Conservation (phyloP, 805 yeast genomes). For the Metschnikowia rubicola region DNA sequence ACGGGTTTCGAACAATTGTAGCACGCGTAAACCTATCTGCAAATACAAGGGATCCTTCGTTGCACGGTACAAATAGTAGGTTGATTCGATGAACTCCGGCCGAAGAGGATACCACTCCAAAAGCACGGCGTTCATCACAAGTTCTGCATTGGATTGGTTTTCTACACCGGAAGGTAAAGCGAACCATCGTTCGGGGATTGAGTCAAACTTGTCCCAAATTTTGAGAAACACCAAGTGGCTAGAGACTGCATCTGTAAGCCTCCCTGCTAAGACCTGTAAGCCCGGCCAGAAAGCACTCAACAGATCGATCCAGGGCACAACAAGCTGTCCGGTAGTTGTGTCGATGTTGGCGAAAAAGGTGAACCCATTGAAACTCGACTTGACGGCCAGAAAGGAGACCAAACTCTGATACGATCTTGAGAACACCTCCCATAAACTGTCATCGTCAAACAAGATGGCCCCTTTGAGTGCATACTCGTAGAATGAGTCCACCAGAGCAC, state of each 20-base stretch:
- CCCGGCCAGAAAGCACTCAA: constrained; percentile 90
- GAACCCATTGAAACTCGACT: constrained; percentile 5
- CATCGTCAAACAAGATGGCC: constrained; percentile 63
- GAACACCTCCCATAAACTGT: constrained; percentile 55
- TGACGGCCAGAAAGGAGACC: constrained; percentile 35
- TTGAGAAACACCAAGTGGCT: constrained; percentile 64
- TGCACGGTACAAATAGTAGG: constrained; percentile 77
- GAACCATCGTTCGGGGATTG: constrained; percentile 88
- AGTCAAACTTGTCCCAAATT: constrained; percentile 75
- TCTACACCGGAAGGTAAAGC: constrained; percentile 8
- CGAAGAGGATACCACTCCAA: constrained; percentile 91
- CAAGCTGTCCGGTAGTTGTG: constrained; percentile 45
- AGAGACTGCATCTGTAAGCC: constrained; percentile 58
- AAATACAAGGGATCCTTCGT: constrained; percentile 83
- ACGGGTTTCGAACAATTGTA: constrained; percentile 50
- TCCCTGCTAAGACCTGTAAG: constrained; percentile 74
- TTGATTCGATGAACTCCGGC: constrained; percentile 89
- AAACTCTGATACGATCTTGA: constrained; percentile 56
- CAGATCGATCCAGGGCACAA: constrained; percentile 76
- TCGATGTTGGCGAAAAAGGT: constrained; percentile 59
- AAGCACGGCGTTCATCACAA: constrained; percentile 33
- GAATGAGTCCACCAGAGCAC: constrained; percentile 89
- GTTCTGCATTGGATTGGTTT: not conserved
- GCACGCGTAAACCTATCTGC: constrained; percentile 64
- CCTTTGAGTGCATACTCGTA: constrained; percentile 85